phyloP scores from a whole-genome alignment of 306 rosid genomes.

The Dalbergia cochinchinensis region DNA sequence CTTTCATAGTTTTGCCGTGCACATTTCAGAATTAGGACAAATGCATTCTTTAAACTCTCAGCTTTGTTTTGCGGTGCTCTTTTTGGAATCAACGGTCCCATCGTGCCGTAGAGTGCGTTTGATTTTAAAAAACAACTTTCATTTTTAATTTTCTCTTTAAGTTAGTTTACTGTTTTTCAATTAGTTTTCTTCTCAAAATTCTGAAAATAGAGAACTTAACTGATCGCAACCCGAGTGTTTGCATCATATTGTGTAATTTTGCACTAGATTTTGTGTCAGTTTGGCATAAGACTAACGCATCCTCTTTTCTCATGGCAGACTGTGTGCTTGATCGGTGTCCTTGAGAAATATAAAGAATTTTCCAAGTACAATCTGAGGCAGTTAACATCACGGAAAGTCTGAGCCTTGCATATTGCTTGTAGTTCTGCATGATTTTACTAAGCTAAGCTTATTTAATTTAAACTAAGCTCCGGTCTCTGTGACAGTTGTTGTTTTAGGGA shows the following conservation, averaged over 20 bases:
- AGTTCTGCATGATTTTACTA: not conserved
- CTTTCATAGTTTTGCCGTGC: not conserved
- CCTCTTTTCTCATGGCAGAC: slow-evolving; percentile 64
- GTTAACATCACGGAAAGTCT: slow-evolving; percentile 69
- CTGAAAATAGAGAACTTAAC: too few relatives aligned
- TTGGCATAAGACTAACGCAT: slow-evolving; percentile 28
- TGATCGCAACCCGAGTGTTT: not conserved
- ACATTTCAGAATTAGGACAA: not conserved
- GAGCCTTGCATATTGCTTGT: slow-evolving; percentile 32
- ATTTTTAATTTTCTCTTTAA: too few relatives aligned
- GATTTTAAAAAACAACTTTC: too few relatives aligned
- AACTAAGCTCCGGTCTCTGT: not conserved
- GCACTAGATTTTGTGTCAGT: not conserved
- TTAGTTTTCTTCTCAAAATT: too few relatives aligned
- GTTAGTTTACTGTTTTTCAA: too few relatives aligned
- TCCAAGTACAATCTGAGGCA: slow-evolving; percentile 94
- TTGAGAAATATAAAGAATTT: slow-evolving; percentile 81
- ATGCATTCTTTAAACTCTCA: slow-evolving; percentile 6
- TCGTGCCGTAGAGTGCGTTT: not conserved
- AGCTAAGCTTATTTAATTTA: slow-evolving; percentile 7
- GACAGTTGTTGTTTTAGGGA: not conserved
- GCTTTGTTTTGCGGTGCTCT: not conserved
- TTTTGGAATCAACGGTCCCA: not conserved
- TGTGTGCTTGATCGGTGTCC: slow-evolving; percentile 88
- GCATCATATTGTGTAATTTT: not conserved